Evolutionary conservation across 768 basidiomycete genomes (phyloP).

Genomic region (Russula foetens): DNA sequence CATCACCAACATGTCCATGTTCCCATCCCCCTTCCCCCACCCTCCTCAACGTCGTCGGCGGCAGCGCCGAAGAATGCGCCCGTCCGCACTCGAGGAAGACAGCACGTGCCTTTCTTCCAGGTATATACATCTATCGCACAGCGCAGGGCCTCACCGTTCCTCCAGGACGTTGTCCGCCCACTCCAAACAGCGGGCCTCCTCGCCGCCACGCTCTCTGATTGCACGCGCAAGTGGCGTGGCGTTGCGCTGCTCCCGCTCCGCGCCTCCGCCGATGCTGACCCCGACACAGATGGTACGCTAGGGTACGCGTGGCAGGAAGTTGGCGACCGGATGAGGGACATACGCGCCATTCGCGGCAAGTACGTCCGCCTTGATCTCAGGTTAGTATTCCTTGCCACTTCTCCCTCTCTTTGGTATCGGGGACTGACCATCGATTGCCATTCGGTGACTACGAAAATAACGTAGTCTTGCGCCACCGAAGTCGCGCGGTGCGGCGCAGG

Average conservation of each 20-base stretch:
- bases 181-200: slow-evolving; percentile 41
- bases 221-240: slow-evolving; percentile 41
- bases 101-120: slow-evolving; percentile 23
- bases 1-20: slow-evolving; percentile 40
- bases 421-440: too few relatives aligned
- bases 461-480: slow-evolving; percentile 34
- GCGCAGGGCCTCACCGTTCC: slow-evolving; percentile 24
- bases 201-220: slow-evolving; percentile 29
- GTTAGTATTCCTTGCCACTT: slow-evolving; percentile 7
- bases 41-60: neutral
- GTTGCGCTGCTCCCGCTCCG: slow-evolving; percentile 40
- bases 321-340: slow-evolving; percentile 22
- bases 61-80: neutral
- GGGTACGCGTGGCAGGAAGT: slow-evolving; percentile 26
- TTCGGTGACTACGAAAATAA: neutral
- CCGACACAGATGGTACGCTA: neutral
- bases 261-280: neutral
- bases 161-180: slow-evolving; percentile 33
- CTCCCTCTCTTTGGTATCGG: neutral
- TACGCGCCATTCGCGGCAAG: slow-evolving; percentile 22
- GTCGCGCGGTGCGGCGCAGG: slow-evolving; percentile 43
- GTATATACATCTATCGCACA: slow-evolving; percentile 9
- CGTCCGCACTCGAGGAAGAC: slow-evolving; percentile 4
- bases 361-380: slow-evolving; percentile 23
- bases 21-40: slow-evolving; percentile 27